Evolutionary conservation across 2,329 filamentous ascomycete genomes (phyloP).

Genomic region (Lachnellula occidentalis): DNA sequence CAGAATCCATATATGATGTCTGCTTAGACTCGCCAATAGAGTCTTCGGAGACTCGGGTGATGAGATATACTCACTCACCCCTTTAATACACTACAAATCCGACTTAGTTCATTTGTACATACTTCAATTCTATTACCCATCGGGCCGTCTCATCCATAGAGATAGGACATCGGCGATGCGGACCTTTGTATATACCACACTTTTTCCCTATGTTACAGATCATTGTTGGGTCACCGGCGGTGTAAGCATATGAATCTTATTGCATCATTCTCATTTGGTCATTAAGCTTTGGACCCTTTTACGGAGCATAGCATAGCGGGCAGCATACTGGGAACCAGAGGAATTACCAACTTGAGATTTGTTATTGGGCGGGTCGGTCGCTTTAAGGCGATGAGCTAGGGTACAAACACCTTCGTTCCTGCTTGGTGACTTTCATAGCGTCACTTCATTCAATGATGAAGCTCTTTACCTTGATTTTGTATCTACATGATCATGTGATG

Average conservation of each 20-base stretch:
- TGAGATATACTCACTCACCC: constrained; percentile 14
- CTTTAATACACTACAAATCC: neutral
- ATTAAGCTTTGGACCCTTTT: constrained; percentile 13
- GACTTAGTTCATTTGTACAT: constrained; percentile 20
- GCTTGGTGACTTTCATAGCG: neutral
- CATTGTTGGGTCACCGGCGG: constrained; percentile 5
- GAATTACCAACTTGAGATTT: neutral
- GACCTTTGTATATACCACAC: constrained; percentile 14
- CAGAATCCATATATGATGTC: constrained; percentile 66
- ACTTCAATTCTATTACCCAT: constrained; percentile 12
- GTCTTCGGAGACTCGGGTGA: constrained; percentile 20
- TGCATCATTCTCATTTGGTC: constrained; percentile 14
- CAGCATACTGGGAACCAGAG: constrained; percentile 14
- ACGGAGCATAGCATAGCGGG: constrained; percentile 18
- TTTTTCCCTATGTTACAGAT: constrained; percentile 12
- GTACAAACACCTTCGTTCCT: neutral
- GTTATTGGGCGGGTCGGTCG: neutral
- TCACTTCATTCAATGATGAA: constrained; percentile 5
- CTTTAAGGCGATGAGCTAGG: neutral
- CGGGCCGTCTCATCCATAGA: constrained; percentile 1
- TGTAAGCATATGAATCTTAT: constrained; percentile 7
- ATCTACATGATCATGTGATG: no score
- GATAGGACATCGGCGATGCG: constrained; percentile 2
- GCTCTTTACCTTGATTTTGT: neutral
- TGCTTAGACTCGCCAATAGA: constrained; percentile 40